Base-by-base conservation (phyloP, 129 eudicot species). In the Dittrichia graveolens region DNA sequence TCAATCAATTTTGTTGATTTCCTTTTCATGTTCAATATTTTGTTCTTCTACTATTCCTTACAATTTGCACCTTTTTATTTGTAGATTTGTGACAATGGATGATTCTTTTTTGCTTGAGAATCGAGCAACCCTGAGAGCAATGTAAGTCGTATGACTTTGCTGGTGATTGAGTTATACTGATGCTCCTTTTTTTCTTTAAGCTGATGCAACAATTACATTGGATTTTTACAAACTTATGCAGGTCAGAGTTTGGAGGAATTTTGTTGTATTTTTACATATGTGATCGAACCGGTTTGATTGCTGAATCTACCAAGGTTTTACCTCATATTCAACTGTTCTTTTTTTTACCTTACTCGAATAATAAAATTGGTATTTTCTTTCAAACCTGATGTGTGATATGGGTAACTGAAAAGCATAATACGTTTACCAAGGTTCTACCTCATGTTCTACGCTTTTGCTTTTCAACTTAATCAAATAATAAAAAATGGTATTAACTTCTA, bases 201-300 rank as follows among this genome's bases (percentile, higher is more conserved):
- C 24, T 53, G 45, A 47, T 66, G 61, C 69, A 58, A 69, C n/a
- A 67, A 43, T 75, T 67, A 67, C 59, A 44, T 45, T 38, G 78
- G 62, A 52, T 63, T 37, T 61, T 52, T 13, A 41, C 68, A 68
- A 68, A 53, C 45, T 77, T 56, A 57, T 85, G 83, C 85, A 94
- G 99, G 91, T 90, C 97, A 77, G 99, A 94, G 70, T 90, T 94
- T 75, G 99, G 99, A 64, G 89, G 90, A 73, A 84, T 94, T 83
- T 73, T 90, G 67, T 81, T 84, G 69, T 94, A 90, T 74, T 94
- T 87, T 81, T 94, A 94, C 82, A 61, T 90, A 58, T 90, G 96
- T 84, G 99, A 94, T 72, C 99, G 99, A 56, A 94, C 96, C 56
- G 80, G 75, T 69, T 38, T 94, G 35, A 83, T 94, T 79, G 85